Base-by-base conservation (phyloP, 257 asterid species). In the Plectranthus barbatus region DNA sequence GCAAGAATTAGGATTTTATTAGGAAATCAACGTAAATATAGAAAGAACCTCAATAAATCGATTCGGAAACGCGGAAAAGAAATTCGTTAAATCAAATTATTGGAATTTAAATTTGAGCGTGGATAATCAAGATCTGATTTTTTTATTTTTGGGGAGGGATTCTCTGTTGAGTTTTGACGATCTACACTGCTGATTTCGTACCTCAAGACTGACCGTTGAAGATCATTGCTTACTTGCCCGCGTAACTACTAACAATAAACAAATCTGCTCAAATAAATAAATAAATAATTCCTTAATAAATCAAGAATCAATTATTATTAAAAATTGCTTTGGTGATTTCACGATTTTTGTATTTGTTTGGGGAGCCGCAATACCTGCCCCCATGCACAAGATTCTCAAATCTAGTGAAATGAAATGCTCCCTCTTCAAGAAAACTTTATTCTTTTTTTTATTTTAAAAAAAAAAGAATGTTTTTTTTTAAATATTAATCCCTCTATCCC, bases 21-120 rank as follows among this genome's bases (percentile, higher is more conserved):
- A n/a, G n/a, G n/a, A 54, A n/a, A 54, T 17, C 46, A 36, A 56
- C 10, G 11, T 55, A 26, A 20, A 10, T 8, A 19, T 33, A 66
- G 44, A 39, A 15, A 36, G 34, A 24, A 26, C 47, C 76, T 60
- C 19, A 69, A 67, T 57, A 64, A 51, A 64, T 58, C 53, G 60
- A 41, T 19, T 37, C 14, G 6, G 40, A 58, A 68, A 49, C 51
- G 73, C 19, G 42, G 66, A 40, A 68, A 57, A 46, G 63, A 24
- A 23, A 18, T 39, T 33, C 41, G n/a, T 55, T 19, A 69, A 65
- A 60, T 44, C 41, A 19, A 73, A 54, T 57, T 62, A 70, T 39
- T 64, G 78, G 53, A 29, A 44, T 53, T 7, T 41, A 7, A 3
- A 4, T 39, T 46, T 52, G 2, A 45, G 42, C 44, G 41, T 36